A percentile compares a stretch with the other conserved stretches of the same genome.
phyloP scores from a whole-genome alignment of 2,329 filamentous ascomycete species.

The Aspergillus floridensis region DNA sequence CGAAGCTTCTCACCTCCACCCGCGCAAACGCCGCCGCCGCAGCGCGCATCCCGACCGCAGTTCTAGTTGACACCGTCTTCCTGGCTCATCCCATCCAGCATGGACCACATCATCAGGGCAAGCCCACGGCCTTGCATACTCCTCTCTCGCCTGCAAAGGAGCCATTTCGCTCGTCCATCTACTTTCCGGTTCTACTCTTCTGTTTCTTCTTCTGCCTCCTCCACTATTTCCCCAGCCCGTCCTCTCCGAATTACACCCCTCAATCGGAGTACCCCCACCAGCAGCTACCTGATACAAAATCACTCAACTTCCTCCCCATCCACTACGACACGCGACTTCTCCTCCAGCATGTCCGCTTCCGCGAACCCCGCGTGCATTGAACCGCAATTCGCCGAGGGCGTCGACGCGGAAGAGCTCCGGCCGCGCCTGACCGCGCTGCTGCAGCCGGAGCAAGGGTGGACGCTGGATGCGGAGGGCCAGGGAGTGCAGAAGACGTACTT shows the following conservation, averaged over 20 bases:
- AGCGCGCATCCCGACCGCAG: not conserved
- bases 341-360: conserved; percentile 11
- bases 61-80: not conserved
- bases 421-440: conserved; percentile 23
- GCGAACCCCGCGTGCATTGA: conserved; percentile 17
- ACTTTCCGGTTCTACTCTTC: not conserved
- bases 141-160: not conserved
- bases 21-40: not conserved
- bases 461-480: conserved; percentile 32
- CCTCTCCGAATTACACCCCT: not conserved
- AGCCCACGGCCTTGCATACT: not conserved
- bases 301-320: not conserved
- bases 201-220: not conserved
- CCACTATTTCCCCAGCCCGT: not conserved
- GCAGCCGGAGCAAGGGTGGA: conserved; percentile 30
- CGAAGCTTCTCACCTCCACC: not conserved
- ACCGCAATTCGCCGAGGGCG: conserved; percentile 30
- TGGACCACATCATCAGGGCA: conserved; percentile 3
- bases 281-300: not conserved
- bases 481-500: conserved; percentile 39
- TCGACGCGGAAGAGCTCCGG: conserved; percentile 26
- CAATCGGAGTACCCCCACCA: not conserved
- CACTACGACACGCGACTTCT: not conserved
- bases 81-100: not conserved
- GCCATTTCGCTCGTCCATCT: not conserved